Conservation (phyloP, 2,329 filamentous ascomycete genomes). For the Metarhizium robertsii region DNA sequence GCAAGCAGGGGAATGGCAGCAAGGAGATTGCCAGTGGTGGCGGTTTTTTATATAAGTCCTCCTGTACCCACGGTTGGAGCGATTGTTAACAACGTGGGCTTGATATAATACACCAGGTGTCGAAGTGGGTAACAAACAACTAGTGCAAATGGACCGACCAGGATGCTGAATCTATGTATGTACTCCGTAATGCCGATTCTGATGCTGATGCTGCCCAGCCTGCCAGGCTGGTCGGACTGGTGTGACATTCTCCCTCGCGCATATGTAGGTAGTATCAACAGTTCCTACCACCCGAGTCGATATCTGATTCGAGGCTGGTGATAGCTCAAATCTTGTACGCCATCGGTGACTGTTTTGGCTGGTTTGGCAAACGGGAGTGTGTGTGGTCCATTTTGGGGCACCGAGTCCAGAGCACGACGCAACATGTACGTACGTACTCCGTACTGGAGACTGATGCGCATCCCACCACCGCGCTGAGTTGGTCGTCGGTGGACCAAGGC, state of each 20-base stretch:
- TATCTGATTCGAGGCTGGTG: neutral
- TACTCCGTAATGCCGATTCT: neutral
- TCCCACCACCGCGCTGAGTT: too few relatives aligned
- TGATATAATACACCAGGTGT: neutral
- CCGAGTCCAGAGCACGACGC: too few relatives aligned
- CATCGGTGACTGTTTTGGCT: neutral
- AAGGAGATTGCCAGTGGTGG: neutral
- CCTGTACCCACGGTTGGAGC: neutral
- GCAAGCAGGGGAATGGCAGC: neutral
- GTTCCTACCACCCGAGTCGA: neutral
- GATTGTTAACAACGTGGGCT: neutral
- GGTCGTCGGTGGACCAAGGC: too few relatives aligned
- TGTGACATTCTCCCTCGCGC: neutral
- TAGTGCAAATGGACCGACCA: neutral
- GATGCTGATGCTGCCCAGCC: neutral
- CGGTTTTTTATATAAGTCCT: neutral
- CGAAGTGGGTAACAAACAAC: neutral
- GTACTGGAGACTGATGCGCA: too few relatives aligned
- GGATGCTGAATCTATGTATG: neutral
- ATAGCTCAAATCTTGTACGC: neutral
- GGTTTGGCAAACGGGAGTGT: neutral
- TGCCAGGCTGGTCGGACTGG: neutral
- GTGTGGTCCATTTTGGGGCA: neutral
- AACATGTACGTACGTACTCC: too few relatives aligned
- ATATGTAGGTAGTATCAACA: neutral